Percentiles rank a stretch among this genome's conserved stretches.
Conservation (phyloP, 768 basidiomycete species). For the Crepidotus variabilis region DNA sequence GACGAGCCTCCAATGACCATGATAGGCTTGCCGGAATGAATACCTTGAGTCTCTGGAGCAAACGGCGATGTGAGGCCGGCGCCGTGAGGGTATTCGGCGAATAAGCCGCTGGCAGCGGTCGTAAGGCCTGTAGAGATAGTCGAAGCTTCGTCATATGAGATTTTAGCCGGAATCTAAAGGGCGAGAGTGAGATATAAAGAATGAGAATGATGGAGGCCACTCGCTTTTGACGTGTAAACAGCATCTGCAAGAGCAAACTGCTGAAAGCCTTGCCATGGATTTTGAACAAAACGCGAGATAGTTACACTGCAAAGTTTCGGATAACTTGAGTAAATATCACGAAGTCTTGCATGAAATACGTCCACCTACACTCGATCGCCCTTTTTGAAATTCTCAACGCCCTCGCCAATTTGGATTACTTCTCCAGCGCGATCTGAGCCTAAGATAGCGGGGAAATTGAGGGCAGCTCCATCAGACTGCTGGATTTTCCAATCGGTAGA, state of each 20-base stretch:
- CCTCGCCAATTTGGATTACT: conserved; percentile 44
- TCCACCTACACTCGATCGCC: conserved; percentile 47
- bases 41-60: conserved; percentile 17
- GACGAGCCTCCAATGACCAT: too few relatives aligned
- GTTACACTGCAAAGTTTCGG: not conserved
- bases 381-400: conserved; percentile 41
- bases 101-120: conserved; percentile 34
- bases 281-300: not conserved
- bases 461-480: conserved; percentile 30
- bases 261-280: conserved; percentile 20
- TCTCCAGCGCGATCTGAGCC: conserved; percentile 48
- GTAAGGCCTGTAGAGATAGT: conserved; percentile 36
- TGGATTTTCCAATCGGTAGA: conserved; percentile 51
- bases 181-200: conserved; percentile 3
- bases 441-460: conserved; percentile 38
- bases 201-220: not conserved
- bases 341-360: not conserved
- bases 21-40: conserved; percentile 17
- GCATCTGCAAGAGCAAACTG: conserved; percentile 22
- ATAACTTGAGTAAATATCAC: not conserved
- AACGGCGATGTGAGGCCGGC: conserved; percentile 22
- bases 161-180: conserved; percentile 29
- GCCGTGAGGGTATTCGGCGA: conserved; percentile 20
- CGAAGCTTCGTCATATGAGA: conserved; percentile 36
- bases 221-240: conserved; percentile 10